A percentile compares a stretch with the other conserved stretches of the same genome.
Evolutionary conservation across 2,329 filamentous ascomycete genomes (phyloP).

Genomic region (Mycocentrospora acerina): DNA sequence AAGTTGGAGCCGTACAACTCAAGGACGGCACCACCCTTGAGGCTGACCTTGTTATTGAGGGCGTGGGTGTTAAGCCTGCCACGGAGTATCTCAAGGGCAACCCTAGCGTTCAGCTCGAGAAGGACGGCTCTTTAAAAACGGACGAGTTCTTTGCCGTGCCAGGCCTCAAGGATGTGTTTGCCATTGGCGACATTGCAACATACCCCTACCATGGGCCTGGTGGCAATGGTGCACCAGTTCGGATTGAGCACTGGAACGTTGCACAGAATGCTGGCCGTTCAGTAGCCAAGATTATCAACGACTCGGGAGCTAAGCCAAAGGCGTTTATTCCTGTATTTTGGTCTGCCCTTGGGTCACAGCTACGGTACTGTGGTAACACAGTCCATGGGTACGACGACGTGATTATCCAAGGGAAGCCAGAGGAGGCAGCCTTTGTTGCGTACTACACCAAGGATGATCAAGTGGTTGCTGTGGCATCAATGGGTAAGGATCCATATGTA

Average conservation of each 20-base stretch:
- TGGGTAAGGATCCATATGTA: constrained; percentile 79
- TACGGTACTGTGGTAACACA: constrained; percentile 93
- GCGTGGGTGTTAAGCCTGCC: constrained; percentile 83
- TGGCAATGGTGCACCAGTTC: constrained; percentile 68
- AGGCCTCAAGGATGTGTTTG: constrained; percentile 81
- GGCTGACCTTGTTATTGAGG: constrained; percentile 88
- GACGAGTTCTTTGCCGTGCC: constrained; percentile 77
- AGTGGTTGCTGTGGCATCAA: constrained; percentile 86
- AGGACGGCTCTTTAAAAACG: constrained; percentile 82
- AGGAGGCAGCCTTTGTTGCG: constrained; percentile 77
- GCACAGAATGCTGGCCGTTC: constrained; percentile 87
- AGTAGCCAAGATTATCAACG: constrained; percentile 75
- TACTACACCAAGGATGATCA: constrained; percentile 87
- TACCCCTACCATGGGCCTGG: constrained; percentile 93
- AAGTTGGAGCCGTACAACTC: constrained; percentile 77
- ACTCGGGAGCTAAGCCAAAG: constrained; percentile 62
- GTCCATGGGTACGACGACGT: constrained; percentile 81
- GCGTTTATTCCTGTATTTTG: constrained; percentile 94
- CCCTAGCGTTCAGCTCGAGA: constrained; percentile 66
- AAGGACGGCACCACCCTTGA: constrained; percentile 83
- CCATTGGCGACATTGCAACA: constrained; percentile 91
- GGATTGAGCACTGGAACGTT: constrained; percentile 99
- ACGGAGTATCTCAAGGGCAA: constrained; percentile 81
- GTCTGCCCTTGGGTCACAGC: constrained; percentile 85
- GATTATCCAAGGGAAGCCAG: constrained; percentile 71